A percentile compares a stretch with the other conserved stretches of the same genome.
Evolutionary conservation across 352 stramenopile genomes (phyloP).

Genomic region (Pythium folliculosum): DNA sequence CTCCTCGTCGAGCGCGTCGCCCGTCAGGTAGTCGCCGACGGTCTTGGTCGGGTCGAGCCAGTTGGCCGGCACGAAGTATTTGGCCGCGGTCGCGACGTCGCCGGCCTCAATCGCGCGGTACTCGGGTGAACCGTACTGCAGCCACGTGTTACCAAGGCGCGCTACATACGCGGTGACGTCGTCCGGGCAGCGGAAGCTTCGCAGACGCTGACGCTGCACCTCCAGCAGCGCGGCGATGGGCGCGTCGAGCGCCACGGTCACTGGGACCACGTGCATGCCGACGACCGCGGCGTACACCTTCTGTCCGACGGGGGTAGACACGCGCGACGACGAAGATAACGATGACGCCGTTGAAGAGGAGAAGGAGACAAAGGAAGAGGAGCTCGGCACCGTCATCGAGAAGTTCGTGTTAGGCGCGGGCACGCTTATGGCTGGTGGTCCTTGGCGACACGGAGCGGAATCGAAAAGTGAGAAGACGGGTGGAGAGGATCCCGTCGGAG

Average conservation of each 20-base stretch:
- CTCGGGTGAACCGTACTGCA: neutral
- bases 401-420: too few relatives aligned
- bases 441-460: too few relatives aligned
- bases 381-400: too few relatives aligned
- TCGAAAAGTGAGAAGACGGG: too few relatives aligned
- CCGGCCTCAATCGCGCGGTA: neutral
- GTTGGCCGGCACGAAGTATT: neutral
- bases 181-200: neutral
- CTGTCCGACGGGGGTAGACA: neutral
- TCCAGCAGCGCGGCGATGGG: neutral
- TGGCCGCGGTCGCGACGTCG: neutral
- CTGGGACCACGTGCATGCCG: neutral
- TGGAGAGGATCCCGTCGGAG: too few relatives aligned
- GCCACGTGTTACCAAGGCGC: neutral
- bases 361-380: too few relatives aligned
- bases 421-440: too few relatives aligned
- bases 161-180: neutral
- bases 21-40: too few relatives aligned
- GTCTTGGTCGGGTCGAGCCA: too few relatives aligned
- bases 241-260: neutral
- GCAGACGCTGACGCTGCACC: neutral
- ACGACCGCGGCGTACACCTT: neutral
- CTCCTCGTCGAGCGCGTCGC: too few relatives aligned
- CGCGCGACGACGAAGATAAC: neutral
- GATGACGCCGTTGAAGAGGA: neutral